Conservation (phyloP, 2,329 filamentous ascomycete genomes). For the Hypomyces perniciosus region DNA sequence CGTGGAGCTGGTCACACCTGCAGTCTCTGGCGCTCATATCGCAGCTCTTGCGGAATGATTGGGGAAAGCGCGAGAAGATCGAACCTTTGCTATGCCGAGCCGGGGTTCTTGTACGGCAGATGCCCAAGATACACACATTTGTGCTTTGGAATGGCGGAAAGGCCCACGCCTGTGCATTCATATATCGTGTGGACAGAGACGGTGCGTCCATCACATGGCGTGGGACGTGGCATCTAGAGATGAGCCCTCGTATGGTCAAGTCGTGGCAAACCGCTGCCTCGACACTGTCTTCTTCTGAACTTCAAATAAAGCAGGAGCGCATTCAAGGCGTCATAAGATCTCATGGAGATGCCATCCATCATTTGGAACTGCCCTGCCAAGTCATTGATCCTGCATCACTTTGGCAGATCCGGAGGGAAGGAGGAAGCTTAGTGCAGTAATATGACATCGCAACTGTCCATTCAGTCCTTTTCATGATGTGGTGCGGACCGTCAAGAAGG, state of each 20-base stretch:
- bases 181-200: slow-evolving; percentile 20
- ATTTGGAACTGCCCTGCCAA: slow-evolving; percentile 24
- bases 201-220: slow-evolving; percentile 25
- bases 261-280: slow-evolving; percentile 11
- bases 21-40: slow-evolving; percentile 27
- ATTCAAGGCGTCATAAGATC: slow-evolving; percentile 15
- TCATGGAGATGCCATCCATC: slow-evolving; percentile 27
- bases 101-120: slow-evolving; percentile 17
- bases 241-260: slow-evolving; percentile 22
- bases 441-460: not conserved
- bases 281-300: slow-evolving; percentile 11
- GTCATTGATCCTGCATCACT: slow-evolving; percentile 27
- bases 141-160: slow-evolving; percentile 28
- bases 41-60: slow-evolving; percentile 17
- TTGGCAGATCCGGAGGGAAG: slow-evolving; percentile 27
- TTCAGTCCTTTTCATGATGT: not conserved
- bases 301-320: slow-evolving; percentile 14
- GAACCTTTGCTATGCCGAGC: slow-evolving; percentile 21
- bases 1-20: slow-evolving; percentile 20
- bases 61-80: slow-evolving; percentile 15
- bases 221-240: slow-evolving; percentile 25
- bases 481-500: not conserved
- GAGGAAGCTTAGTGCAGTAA: not conserved
- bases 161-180: slow-evolving; percentile 27
- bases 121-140: slow-evolving; percentile 25